A percentile compares a stretch with the other conserved stretches of the same genome.
These are phyloP conservation scores for Brettanomyces bruxellensis DNA, from an alignment of 805 yeast species.

Conservation along the genomic window DNA sequence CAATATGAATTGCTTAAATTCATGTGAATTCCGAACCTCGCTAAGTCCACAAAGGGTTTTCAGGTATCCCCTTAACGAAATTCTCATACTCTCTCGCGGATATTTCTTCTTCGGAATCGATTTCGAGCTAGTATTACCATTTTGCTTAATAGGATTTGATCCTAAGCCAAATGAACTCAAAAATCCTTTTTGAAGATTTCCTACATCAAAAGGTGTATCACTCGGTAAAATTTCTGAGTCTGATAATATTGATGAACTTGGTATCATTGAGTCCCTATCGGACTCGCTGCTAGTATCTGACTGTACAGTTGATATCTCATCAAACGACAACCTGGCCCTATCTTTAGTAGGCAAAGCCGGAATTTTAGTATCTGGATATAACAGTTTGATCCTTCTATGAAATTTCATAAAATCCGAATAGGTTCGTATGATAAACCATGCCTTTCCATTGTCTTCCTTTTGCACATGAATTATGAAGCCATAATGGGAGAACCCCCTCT, in stretches of 20 bases:
- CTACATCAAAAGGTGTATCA: not conserved
- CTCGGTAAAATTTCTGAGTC: not conserved
- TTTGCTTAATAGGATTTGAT: not conserved
- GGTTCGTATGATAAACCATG: constrained; percentile 46
- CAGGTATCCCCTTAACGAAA: constrained; percentile 70
- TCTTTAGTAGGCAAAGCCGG: constrained; percentile 25
- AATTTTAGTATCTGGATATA: constrained; percentile 62
- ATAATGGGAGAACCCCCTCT: constrained; percentile 20
- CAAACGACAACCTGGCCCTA: constrained; percentile 15
- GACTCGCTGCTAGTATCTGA: constrained; percentile 3
- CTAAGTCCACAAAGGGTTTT: constrained; percentile 41
- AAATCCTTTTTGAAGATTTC: not conserved
- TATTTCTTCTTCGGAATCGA: constrained; percentile 22
- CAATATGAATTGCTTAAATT: constrained; percentile 44
- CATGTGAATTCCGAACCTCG: constrained; percentile 44
- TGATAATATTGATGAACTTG: not conserved
- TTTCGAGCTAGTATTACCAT: not conserved
- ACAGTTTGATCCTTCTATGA: constrained; percentile 39
- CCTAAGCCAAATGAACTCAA: not conserved
- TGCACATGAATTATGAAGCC: constrained; percentile 42
- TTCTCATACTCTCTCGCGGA: constrained; percentile 67
- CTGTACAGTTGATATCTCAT: constrained; percentile 8
- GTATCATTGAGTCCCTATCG: not conserved
- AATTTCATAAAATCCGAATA: constrained; percentile 62
- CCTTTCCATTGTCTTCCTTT: constrained; percentile 23